Evolutionary conservation across 2,329 filamentous ascomycete species (phyloP), one percentile per base, ranked within the genome.

Genomic region (Penicillium olsonii): DNA sequence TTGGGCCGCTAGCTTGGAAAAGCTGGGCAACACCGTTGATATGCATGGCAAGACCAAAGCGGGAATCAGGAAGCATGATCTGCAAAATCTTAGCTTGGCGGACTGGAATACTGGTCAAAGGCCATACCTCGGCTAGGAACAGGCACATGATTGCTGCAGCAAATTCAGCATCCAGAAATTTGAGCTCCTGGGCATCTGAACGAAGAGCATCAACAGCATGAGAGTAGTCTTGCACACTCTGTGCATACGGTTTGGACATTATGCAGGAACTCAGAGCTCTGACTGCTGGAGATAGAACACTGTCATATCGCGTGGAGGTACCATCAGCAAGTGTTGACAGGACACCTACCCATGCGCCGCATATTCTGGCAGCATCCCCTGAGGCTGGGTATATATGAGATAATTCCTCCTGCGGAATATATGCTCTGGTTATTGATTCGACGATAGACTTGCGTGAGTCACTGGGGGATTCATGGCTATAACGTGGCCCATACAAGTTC

Each of bases 271-370:
- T 42, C 0, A 75, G 58, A 5, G 71, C 66, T 39, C 62, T 64
- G 43, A 73, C 61, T 2, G 71, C 63, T 1, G 63, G 56, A 2
- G 56, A 53, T 5, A 75, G 48, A 2, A 64, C 51, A 1, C 51
- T 33, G 7, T 63, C 56, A 17, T 40, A 39, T 24, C 37, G 37
- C 9, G 34, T 22, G 19, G 54, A 50, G 1, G 56, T 45, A 11
- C 52, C 52, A 8, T 48, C 39, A 2, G 60, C 56, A 2, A 75
- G 57, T 0, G 57, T 50, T 1, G 71, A 71, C 5, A 75, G 61
- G 7, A 68, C 62, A 42, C 71, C 69, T 0, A 75, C 64, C 73
- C 73, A 76, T 1, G 68, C 61, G 7, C 72, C 73, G 46, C 72
- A 75, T 37, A 74, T 66, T 9, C 67, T 63, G 4, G 37, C 20